A percentile compares a stretch with the other conserved stretches of the same genome.
These are phyloP conservation scores for Castanea mollissima DNA, from an alignment of 306 rosid species.

Conservation along the genomic window DNA sequence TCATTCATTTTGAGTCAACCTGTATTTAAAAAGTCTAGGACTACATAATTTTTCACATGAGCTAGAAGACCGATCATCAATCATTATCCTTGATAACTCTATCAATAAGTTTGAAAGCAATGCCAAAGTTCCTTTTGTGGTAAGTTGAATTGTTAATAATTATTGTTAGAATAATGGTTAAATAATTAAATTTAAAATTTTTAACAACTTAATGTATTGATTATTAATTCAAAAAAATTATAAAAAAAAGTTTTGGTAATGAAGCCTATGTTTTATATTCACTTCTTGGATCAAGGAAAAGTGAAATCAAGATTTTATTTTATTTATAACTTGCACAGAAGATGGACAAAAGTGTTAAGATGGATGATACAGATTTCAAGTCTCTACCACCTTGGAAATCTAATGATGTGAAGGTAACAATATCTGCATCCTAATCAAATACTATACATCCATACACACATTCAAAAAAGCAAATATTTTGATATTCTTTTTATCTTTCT, in stretches of 20 bases:
- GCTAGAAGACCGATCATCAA: slow-evolving; percentile 50
- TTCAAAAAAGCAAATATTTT: background rate
- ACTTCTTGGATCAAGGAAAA: slow-evolving; percentile 4
- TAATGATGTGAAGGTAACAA: slow-evolving; percentile 73
- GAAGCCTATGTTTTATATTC: background rate
- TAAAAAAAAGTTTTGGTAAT: background rate
- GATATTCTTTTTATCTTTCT: background rate
- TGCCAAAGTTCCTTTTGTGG: slow-evolving; percentile 37
- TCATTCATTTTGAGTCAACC: no score
- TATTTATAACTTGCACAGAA: slow-evolving; percentile 25
- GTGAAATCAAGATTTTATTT: background rate
- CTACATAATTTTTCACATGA: slow-evolving; percentile 1
- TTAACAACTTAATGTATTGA: background rate
- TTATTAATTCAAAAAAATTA: background rate
- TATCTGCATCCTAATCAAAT: background rate
- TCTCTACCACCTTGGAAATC: slow-evolving; percentile 76
- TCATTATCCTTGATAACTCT: slow-evolving; percentile 47
- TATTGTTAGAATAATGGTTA: background rate
- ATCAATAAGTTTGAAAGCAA: slow-evolving; percentile 44
- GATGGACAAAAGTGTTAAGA: slow-evolving; percentile 45
- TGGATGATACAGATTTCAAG: slow-evolving; percentile 61
- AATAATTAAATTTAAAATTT: no score
- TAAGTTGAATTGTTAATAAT: slow-evolving; percentile 20
- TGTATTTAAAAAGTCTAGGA: no score
- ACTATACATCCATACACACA: background rate